Evolutionary conservation across 2,329 filamentous ascomycete genomes (phyloP), one percentile per base, ranked within the genome.

Genomic region (Claviceps maximensis): DNA sequence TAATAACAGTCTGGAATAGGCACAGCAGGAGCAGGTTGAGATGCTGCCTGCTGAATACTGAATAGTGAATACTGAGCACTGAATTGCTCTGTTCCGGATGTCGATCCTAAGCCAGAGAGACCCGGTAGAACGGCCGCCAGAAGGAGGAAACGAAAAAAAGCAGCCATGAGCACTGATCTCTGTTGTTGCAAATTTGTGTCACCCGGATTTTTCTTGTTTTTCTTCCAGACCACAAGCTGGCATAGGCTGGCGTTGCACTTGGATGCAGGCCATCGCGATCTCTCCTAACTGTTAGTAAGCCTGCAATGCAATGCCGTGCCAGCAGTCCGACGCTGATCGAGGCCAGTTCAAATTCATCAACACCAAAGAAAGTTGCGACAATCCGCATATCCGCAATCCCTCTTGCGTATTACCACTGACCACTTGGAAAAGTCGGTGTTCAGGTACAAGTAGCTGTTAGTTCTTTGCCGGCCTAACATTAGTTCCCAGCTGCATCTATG

Each of bases 261-360:
- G 33, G 21, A 51, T 51, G 54, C 54, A 51, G 48, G 51, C 46
- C 51, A 47, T 51, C 45, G 51, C 21, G 47, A 55, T 55, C 54
- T 44, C 47, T 50, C 51, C 44, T 17, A 9, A 27, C n/a, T 9
- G 25, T 50, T 44, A 44, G 38, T 50, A 50, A 50, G 49, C 49
- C 31, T 33, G 31, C 8, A 8, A 3, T 6, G 9, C 29, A 9
- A 9, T 9, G 29, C 3, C n/a, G n/a, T n/a, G n/a, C 29, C 29
- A 29, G 29, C 6, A 29, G 45, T 27, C 27, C 40, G 41, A 31
- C 19, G 23, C 19, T 27, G 49, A 44, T 44, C 3, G n/a, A 40
- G 47, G 40, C 49, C n/a, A 29, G 23, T 3, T 13, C 15, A 25
- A 8, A 31, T 42, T 42, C 17, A 40, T 31, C 25, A 44, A 38